Percentiles rank a stretch among this genome's conserved stretches.
These are phyloP conservation scores for Ogataea zsoltii DNA, from an alignment of 805 yeast species.

Conservation along the genomic window DNA sequence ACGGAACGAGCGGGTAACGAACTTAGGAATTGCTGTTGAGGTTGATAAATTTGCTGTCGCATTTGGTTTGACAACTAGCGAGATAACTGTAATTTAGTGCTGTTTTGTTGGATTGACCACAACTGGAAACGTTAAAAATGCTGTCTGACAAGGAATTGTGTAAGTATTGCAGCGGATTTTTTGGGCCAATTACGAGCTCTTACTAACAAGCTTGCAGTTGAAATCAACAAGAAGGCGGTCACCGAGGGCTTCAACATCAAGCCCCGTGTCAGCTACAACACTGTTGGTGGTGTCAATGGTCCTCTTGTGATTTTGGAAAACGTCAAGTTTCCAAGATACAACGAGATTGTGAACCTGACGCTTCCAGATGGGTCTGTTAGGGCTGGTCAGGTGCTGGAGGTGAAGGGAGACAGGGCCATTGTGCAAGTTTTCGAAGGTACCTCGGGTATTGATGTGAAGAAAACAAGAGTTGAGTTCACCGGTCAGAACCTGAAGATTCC, in stretches of 20 bases:
- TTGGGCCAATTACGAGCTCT: too few species aligned
- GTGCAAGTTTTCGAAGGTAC: slow-evolving; percentile 99
- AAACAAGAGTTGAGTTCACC: slow-evolving; percentile 95
- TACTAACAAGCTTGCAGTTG: slow-evolving; percentile 42
- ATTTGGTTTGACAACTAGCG: not conserved
- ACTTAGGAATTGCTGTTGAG: slow-evolving; percentile 1
- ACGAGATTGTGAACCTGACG: slow-evolving; percentile 95
- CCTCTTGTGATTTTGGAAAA: slow-evolving; percentile 91
- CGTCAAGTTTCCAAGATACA: slow-evolving; percentile 85
- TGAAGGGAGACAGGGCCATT: slow-evolving; percentile 93
- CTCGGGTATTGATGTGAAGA: slow-evolving; percentile 97
- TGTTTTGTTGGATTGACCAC: too few species aligned
- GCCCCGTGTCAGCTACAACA: slow-evolving; percentile 91
- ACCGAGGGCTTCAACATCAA: slow-evolving; percentile 88
- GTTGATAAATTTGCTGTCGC: slow-evolving; percentile 6
- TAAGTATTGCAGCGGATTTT: slow-evolving; percentile 22
- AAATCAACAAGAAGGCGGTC: slow-evolving; percentile 87
- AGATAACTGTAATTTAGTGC: too few species aligned
- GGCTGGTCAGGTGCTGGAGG: slow-evolving; percentile 98
- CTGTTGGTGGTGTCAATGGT: slow-evolving; percentile 98
- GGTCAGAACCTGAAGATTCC: slow-evolving; percentile 92
- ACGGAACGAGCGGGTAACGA: slow-evolving; percentile 4
- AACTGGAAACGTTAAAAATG: slow-evolving; percentile 19
- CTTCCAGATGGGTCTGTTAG: slow-evolving; percentile 93
- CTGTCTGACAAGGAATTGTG: slow-evolving; percentile 43